Evolutionary conservation across 2,329 filamentous ascomycete genomes (phyloP).

Genomic region (Neofusicoccum parvum): DNA sequence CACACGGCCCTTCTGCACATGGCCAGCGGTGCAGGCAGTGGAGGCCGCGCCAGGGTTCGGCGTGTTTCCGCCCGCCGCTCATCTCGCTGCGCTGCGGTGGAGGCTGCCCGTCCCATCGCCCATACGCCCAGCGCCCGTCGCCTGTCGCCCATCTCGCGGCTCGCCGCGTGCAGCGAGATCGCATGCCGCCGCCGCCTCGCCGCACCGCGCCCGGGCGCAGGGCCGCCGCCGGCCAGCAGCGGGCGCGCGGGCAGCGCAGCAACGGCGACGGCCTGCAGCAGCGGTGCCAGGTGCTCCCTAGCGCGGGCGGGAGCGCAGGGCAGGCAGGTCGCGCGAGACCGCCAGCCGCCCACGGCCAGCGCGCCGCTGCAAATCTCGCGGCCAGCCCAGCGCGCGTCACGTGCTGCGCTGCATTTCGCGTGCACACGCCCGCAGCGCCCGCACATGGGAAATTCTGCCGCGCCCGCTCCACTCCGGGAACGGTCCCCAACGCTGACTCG

Average conservation of each 20-base stretch:
- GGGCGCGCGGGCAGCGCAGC: too few relatives aligned
- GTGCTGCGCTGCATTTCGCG: background rate
- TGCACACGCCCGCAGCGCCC: background rate
- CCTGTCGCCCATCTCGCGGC: background rate
- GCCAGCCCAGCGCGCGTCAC: background rate
- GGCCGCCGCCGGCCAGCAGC: background rate
- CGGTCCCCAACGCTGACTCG: background rate
- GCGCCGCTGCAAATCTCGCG: too few relatives aligned
- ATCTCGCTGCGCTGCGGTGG: background rate
- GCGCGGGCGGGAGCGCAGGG: too few relatives aligned
- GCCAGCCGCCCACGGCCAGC: too few relatives aligned
- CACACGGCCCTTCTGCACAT: conserved; percentile 8
- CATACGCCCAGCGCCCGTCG: background rate
- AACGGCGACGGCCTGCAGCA: too few relatives aligned
- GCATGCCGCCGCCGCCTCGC: background rate
- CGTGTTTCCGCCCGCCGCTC: background rate
- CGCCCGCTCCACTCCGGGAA: conserved; percentile 6
- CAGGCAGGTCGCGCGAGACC: background rate
- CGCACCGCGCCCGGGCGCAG: background rate
- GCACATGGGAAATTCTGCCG: conserved; percentile 15
- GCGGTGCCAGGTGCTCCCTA: too few relatives aligned
- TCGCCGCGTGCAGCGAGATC: background rate
- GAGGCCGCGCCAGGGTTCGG: background rate
- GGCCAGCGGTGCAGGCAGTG: conserved; percentile 5
- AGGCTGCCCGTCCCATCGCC: background rate